Base-by-base conservation (phyloP, 2,329 filamentous ascomycete genomes). In the Aspergillus neotritici region DNA sequence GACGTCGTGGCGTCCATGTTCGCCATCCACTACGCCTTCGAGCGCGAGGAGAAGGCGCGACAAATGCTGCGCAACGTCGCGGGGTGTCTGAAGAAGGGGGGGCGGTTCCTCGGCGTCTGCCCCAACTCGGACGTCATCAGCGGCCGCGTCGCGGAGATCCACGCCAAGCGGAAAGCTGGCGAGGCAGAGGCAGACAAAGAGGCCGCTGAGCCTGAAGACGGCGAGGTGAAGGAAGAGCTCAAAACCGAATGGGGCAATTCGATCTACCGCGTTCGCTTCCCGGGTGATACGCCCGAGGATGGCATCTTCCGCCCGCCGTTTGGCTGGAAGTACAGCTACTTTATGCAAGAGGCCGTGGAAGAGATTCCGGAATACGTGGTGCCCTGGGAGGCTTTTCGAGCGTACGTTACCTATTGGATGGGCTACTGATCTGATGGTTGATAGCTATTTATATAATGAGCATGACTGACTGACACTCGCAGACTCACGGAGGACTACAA, bases 1-100 rank as follows among this genome's bases (percentile, higher is more conserved):
- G 93, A 98, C 63, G 86, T 97, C 33, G 91, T 98, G 50, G 89
- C 85, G 61, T 95, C 95, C 80, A 98, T 98, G 93, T 98, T 98
- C 67, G 94, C 89, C 59, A 93, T 98, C 82, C 93, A 98, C 70
- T 98, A 98, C 65, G 90, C 93, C 5, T 98, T 97, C 56, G 93
- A 97, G 71, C 87, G 76, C 40, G 91, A 98, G 65, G 79, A 81
- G 37, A 94, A 95, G 66, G 88, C 91, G 2, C 81, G 88, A 34
- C 86, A 81, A 50, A 97, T 98, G 93, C 76, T 98, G 43, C 80
- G 83, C 58, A 98, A 98, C 60, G 91, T 98, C 3, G 84, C 93
- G 0, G 86, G 89, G 1, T 80, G 86, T 2, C 68, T 98, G 58
- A 95, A 91, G 66, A 96, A 97, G 63, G 93, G 93, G 16, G 93